Evolutionary conservation across 768 basidiomycete genomes (phyloP).

Genomic region (Leccinum rimulosum): DNA sequence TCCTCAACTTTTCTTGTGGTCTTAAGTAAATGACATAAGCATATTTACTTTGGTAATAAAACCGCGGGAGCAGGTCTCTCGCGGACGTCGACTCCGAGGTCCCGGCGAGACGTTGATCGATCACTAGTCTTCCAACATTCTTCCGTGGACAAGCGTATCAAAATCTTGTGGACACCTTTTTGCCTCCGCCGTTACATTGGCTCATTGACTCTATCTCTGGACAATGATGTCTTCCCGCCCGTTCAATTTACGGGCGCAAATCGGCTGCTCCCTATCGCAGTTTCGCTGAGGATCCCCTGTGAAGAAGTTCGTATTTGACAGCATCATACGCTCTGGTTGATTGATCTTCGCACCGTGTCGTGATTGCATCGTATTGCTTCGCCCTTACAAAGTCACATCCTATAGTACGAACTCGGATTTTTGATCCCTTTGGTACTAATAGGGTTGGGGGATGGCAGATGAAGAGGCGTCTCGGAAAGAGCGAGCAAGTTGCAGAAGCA

Average conservation of each 20-base stretch:
- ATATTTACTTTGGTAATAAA: too few relatives aligned
- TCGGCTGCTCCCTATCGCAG: background rate
- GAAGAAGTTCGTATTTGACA: too few relatives aligned
- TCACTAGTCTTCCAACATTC: too few relatives aligned
- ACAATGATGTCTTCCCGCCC: background rate
- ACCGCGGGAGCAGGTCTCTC: too few relatives aligned
- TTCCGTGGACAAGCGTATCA: background rate
- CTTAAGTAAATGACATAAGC: too few relatives aligned
- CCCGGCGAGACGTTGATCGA: background rate
- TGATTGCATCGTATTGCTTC: background rate
- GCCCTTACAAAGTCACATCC: background rate
- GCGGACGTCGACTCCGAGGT: too few relatives aligned
- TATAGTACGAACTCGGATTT: too few relatives aligned
- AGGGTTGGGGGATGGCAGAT: too few relatives aligned
- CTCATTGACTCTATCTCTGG: background rate
- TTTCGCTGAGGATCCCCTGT: background rate
- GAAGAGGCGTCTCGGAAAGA: background rate
- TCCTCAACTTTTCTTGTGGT: too few relatives aligned
- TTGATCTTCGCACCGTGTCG: background rate
- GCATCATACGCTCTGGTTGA: too few relatives aligned
- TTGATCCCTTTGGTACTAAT: too few relatives aligned
- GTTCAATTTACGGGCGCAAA: background rate
- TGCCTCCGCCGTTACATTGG: background rate
- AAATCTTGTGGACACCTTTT: background rate
- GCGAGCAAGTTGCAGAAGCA: too few relatives aligned